Evolutionary conservation across 2,329 filamentous ascomycete species (phyloP).

Genomic region (Aspergillus glaucus): DNA sequence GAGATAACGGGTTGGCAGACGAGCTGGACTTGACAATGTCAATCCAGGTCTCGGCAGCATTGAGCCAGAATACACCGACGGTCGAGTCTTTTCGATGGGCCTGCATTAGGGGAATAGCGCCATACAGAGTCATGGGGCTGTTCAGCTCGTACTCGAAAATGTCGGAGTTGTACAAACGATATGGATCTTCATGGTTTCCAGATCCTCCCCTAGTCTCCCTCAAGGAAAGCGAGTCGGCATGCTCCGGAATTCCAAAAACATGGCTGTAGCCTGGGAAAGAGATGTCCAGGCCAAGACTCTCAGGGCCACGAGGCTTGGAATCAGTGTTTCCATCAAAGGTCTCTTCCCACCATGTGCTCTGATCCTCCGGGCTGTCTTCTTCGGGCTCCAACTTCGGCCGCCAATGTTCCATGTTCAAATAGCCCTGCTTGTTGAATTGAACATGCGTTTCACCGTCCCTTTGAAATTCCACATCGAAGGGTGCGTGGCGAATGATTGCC

Average conservation of each 20-base stretch:
- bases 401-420: constrained; percentile 95
- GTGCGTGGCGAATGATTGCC: constrained; percentile 74
- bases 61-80: constrained; percentile 95
- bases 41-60: constrained; percentile 94
- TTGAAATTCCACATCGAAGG: constrained; percentile 81
- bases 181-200: constrained; percentile 80
- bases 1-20: constrained; percentile 66
- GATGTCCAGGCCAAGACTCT: constrained; percentile 86
- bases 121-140: constrained; percentile 97
- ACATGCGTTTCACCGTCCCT: constrained; percentile 75
- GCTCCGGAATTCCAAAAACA: constrained; percentile 90
- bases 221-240: constrained; percentile 79
- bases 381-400: constrained; percentile 69
- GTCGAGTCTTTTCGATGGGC: constrained; percentile 90
- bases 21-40: constrained; percentile 80
- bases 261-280: constrained; percentile 86
- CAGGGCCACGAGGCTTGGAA: constrained; percentile 87
- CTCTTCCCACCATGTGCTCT: constrained; percentile 98
- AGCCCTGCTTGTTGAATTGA: constrained; percentile 80
- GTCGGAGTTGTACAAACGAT: constrained; percentile 91
- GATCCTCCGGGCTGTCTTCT: constrained; percentile 49
- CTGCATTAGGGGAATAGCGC: constrained; percentile 96
- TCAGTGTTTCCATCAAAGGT: constrained; percentile 93
- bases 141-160: constrained; percentile 97
- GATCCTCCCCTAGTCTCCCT: constrained; percentile 81